These are phyloP conservation scores for Porcisia hertigi DNA, from an alignment of 208 protist species.

Conservation along the genomic window DNA sequence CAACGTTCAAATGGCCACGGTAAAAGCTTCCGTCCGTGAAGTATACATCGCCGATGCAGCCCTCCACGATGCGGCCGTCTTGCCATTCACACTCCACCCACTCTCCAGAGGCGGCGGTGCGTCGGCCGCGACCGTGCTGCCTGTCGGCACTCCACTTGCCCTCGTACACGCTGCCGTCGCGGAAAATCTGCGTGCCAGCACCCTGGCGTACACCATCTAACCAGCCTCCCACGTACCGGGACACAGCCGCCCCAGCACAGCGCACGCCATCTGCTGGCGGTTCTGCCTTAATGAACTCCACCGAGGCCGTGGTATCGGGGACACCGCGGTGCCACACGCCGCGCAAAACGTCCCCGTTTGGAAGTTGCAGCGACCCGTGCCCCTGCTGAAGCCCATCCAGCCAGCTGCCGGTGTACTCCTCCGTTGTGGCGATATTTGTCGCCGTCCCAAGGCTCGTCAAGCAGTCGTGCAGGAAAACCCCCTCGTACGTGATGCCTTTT, in stretches of 20 bases:
- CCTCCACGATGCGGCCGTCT: conserved; percentile 52
- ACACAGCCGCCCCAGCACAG: conserved; percentile 6
- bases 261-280: conserved; percentile 22
- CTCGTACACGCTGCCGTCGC: conserved; percentile 83
- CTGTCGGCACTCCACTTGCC: conserved; percentile 74
- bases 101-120: conserved; percentile 58
- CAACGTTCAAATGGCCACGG: conserved; percentile 45
- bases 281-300: conserved; percentile 54
- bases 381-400: conserved; percentile 83
- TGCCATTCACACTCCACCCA: conserved; percentile 72
- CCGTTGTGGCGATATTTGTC: conserved; percentile 8
- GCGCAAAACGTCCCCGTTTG: conserved; percentile 78
- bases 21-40: conserved; percentile 87
- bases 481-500: conserved; percentile 62
- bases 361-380: conserved; percentile 64
- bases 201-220: conserved; percentile 56
- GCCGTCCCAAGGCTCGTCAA: conserved; percentile 59
- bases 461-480: conserved; percentile 75
- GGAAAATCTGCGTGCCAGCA: conserved; percentile 57
- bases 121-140: conserved; percentile 69
- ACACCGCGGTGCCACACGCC: conserved; percentile 74
- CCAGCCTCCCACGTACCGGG: conserved; percentile 86
- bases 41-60: conserved; percentile 37
- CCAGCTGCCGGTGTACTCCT: conserved; percentile 84
- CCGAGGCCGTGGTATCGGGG: conserved; percentile 58